Conservation (phyloP, 345 rosid species). For the Eucalyptus grandis region DNA sequence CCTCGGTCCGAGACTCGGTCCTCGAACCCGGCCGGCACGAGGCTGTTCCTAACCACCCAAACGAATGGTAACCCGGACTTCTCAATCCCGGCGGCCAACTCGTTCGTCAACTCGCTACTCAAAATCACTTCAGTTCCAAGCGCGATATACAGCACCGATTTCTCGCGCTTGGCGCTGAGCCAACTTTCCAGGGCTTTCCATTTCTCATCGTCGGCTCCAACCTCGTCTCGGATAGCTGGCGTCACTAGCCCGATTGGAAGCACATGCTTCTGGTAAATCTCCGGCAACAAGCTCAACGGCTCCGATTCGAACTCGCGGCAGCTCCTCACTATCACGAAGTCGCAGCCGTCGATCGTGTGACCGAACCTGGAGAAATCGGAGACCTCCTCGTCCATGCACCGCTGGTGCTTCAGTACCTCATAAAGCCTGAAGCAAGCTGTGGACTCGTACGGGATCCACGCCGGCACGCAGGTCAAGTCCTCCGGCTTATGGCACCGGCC, state of each 20-base stretch:
- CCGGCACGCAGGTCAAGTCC: slow-evolving; percentile 11
- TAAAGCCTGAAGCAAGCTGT: neutral
- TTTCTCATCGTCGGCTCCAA: neutral
- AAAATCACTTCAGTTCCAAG: neutral
- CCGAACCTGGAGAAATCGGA: neutral
- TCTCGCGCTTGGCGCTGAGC: neutral
- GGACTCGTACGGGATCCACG: slow-evolving; percentile 10
- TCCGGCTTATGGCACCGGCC: neutral
- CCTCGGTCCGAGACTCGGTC: neutral
- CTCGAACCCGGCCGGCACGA: neutral
- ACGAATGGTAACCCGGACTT: neutral
- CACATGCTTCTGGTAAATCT: neutral
- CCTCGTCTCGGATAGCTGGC: neutral
- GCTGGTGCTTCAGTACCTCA: neutral
- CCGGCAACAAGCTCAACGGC: neutral
- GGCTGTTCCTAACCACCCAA: neutral
- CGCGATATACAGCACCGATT: neutral
- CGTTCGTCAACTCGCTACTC: neutral
- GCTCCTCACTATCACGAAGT: neutral
- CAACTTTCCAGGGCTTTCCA: neutral
- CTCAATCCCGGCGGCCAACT: slow-evolving; percentile 9
- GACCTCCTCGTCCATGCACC: neutral
- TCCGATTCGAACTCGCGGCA: neutral
- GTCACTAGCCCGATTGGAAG: neutral
- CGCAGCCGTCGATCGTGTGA: neutral